Evolutionary conservation across 75 land plant species (phyloP).

Genomic region (Gnetum montanum): DNA sequence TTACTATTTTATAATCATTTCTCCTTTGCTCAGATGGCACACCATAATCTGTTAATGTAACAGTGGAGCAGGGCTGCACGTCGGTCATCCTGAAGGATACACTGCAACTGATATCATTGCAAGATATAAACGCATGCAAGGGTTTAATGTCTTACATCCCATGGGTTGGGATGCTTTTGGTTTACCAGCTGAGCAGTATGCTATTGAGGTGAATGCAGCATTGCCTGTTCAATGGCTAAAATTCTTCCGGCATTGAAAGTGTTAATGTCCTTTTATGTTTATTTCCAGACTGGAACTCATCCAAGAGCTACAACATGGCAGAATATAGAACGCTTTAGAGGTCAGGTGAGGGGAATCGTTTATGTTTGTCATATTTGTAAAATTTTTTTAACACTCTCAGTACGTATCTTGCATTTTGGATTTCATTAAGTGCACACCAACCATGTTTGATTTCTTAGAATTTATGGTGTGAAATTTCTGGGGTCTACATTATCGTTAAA

Average conservation of each 20-base stretch:
- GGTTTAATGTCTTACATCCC: constrained; percentile 93
- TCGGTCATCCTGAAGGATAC: constrained; percentile 97
- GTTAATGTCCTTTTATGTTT: neutral
- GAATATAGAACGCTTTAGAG: constrained; percentile 79
- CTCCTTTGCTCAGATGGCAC: too few species aligned
- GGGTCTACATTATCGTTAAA: too few species aligned
- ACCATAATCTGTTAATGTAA: constrained; percentile 3
- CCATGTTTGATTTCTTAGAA: too few species aligned
- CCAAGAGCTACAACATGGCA: constrained; percentile 68
- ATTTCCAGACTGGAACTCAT: constrained; percentile 84
- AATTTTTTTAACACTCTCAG: too few species aligned
- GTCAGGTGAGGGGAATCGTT: constrained; percentile 43
- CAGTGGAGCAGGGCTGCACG: constrained; percentile 97
- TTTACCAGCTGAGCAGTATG: constrained; percentile 95
- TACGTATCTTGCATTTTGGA: too few species aligned
- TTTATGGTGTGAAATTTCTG: too few species aligned
- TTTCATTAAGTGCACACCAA: too few species aligned
- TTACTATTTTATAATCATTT: too few species aligned
- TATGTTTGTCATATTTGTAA: too few species aligned
- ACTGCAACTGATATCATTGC: constrained; percentile 92
- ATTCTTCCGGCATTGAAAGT: neutral
- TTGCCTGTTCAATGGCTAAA: neutral
- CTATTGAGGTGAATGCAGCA: constrained; percentile 58
- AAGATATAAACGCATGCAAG: constrained; percentile 85
- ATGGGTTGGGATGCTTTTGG: constrained; percentile 99